Conservation (phyloP, 352 stramenopile species). For the Ophiocytium majus region DNA sequence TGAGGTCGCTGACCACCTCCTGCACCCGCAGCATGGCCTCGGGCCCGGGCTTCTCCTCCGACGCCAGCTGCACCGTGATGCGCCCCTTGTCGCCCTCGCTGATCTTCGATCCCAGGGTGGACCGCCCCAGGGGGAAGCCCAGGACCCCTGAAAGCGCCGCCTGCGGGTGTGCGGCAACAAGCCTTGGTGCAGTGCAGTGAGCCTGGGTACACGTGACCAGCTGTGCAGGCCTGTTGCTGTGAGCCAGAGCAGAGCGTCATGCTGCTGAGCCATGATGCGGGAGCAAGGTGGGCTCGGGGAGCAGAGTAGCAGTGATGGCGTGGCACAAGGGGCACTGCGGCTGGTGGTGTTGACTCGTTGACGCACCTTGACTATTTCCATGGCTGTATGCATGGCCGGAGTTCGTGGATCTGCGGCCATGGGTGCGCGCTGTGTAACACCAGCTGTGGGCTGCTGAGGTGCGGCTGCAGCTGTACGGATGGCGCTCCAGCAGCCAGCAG, state of each 20-base stretch:
- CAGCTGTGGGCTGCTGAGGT: too few relatives aligned
- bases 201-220: not conserved
- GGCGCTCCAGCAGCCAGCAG: too few relatives aligned
- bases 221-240: not conserved
- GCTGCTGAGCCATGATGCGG: not conserved
- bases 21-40: conserved; percentile 51
- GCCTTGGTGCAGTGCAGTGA: not conserved
- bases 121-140: conserved; percentile 55
- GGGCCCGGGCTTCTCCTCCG: conserved; percentile 25
- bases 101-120: conserved; percentile 53
- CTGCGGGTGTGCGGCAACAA: not conserved
- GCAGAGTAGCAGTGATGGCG: too few relatives aligned
- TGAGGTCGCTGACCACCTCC: conserved; percentile 41
- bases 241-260: not conserved
- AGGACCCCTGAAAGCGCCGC: conserved; percentile 50
- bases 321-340: not conserved
- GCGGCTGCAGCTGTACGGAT: too few relatives aligned
- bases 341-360: too few relatives aligned
- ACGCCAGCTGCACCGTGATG: conserved; percentile 51
- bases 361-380: conserved; percentile 51
- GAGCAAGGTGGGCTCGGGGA: not conserved
- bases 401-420: conserved; percentile 38
- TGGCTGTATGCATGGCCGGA: conserved; percentile 48
- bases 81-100: conserved; percentile 56
- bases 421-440: not conserved